Percentiles rank a stretch among this genome's conserved stretches.
These are phyloP conservation scores for Pochonia chlamydosporia DNA, from an alignment of 2,329 filamentous ascomycete genomes.

Conservation along the genomic window DNA sequence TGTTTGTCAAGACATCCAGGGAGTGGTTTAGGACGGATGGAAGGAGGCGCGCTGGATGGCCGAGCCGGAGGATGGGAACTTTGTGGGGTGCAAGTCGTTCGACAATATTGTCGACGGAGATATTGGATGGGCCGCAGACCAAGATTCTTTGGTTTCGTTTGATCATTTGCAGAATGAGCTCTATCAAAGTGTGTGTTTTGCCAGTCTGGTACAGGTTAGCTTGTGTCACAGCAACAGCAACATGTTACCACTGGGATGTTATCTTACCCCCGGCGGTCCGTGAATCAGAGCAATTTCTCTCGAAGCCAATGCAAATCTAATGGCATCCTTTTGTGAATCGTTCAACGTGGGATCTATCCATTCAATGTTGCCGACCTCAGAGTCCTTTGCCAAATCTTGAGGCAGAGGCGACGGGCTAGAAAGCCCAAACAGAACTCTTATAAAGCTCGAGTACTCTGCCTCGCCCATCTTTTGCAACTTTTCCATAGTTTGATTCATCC, in stretches of 20 bases:
- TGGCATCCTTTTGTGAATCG: conserved; percentile 61
- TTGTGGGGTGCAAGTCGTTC: conserved; percentile 82
- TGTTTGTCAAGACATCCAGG: conserved; percentile 83
- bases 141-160: conserved; percentile 68
- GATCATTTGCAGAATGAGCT: conserved; percentile 87
- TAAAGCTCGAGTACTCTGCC: conserved; percentile 52
- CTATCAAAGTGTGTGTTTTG: conserved; percentile 94
- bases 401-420: conserved; percentile 45
- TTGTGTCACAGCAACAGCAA: not conserved
- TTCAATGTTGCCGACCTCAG: conserved; percentile 40
- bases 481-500: conserved; percentile 60
- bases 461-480: conserved; percentile 52
- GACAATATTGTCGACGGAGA: conserved; percentile 97
- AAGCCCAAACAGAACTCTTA: conserved; percentile 57
- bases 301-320: conserved; percentile 77
- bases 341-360: conserved; percentile 61
- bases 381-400: conserved; percentile 32
- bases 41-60: conserved; percentile 85
- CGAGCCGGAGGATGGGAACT: conserved; percentile 80
- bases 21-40: conserved; percentile 86
- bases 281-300: conserved; percentile 85
- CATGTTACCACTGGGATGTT: no score
- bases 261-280: conserved; percentile 71
- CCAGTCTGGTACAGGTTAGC: conserved; percentile 56
- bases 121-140: conserved; percentile 95